These are phyloP conservation scores for Ophiostoma piceae DNA, from an alignment of 2,329 filamentous ascomycete species.

Conservation along the genomic window DNA sequence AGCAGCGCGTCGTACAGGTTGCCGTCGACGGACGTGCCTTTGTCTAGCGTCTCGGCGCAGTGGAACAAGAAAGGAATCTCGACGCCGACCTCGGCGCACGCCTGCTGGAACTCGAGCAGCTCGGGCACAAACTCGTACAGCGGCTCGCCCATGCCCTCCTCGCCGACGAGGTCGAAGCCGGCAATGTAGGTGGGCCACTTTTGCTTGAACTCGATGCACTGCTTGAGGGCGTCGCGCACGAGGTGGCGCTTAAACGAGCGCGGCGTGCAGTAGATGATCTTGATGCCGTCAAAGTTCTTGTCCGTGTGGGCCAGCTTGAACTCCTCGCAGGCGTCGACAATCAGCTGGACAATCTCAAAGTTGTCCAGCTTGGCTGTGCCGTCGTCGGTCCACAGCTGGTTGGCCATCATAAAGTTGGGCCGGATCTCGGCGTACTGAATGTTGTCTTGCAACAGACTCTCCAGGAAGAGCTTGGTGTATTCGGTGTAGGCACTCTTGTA, in stretches of 20 bases:
- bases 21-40: constrained; percentile 57
- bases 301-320: constrained; percentile 39
- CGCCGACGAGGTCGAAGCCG: constrained; percentile 65
- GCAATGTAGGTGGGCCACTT: constrained; percentile 56
- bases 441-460: constrained; percentile 58
- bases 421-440: constrained; percentile 68
- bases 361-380: constrained; percentile 51
- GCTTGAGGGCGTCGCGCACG: constrained; percentile 50
- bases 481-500: constrained; percentile 57
- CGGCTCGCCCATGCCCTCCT: constrained; percentile 58
- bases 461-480: constrained; percentile 56
- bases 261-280: constrained; percentile 67
- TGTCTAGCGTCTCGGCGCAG: constrained; percentile 68
- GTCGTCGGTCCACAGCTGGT: constrained; percentile 56
- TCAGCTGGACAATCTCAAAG: constrained; percentile 54
- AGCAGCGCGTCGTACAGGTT: constrained; percentile 66
- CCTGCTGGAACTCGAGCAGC: constrained; percentile 51
- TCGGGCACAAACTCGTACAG: constrained; percentile 51
- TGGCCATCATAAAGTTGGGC: constrained; percentile 61
- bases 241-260: constrained; percentile 48
- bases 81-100: constrained; percentile 44
- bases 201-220: constrained; percentile 58
- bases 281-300: constrained; percentile 56
- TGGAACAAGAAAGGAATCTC: constrained; percentile 71
- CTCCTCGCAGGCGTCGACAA: constrained; percentile 48